phyloP scores from a whole-genome alignment of 495 filamentous ascomycete genomes.

The Podospora conica region DNA sequence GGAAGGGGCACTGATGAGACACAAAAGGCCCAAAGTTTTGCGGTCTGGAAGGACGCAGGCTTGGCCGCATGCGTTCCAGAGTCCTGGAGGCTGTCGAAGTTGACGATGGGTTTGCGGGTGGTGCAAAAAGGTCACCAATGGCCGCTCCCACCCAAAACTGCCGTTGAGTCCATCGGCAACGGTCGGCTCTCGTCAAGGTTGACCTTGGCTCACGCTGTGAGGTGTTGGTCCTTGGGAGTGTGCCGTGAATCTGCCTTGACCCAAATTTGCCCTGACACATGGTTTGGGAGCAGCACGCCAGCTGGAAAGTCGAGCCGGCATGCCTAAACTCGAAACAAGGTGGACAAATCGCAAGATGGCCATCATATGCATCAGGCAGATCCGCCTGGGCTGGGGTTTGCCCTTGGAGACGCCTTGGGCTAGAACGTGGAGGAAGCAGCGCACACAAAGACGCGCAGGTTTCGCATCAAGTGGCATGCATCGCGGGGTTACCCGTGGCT shows the following conservation, averaged over 20 bases:
- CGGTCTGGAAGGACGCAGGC: background rate
- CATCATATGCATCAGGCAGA: background rate
- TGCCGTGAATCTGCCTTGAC: background rate
- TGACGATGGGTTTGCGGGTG: no score
- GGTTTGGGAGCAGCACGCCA: background rate
- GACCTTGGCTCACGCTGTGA: background rate
- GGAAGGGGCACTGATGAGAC: background rate
- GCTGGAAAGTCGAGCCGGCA: conserved; percentile 4
- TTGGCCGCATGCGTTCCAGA: background rate
- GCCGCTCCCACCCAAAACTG: background rate
- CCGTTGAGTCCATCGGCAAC: background rate
- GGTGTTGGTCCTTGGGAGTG: no score
- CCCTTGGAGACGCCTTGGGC: background rate
- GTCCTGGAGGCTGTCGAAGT: background rate
- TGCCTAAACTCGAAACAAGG: conserved; percentile 3
- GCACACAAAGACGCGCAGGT: background rate
- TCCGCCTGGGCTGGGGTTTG: background rate
- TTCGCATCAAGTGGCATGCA: no score
- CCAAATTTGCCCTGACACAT: conserved; percentile 1
- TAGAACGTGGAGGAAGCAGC: background rate
- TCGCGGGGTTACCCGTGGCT: background rate
- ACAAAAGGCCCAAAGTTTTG: background rate
- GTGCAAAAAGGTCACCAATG: no score
- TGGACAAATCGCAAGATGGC: background rate
- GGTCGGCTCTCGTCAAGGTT: background rate